Base-by-base conservation (phyloP, 2,329 filamentous ascomycete species). In the Monosporascus sp. region DNA sequence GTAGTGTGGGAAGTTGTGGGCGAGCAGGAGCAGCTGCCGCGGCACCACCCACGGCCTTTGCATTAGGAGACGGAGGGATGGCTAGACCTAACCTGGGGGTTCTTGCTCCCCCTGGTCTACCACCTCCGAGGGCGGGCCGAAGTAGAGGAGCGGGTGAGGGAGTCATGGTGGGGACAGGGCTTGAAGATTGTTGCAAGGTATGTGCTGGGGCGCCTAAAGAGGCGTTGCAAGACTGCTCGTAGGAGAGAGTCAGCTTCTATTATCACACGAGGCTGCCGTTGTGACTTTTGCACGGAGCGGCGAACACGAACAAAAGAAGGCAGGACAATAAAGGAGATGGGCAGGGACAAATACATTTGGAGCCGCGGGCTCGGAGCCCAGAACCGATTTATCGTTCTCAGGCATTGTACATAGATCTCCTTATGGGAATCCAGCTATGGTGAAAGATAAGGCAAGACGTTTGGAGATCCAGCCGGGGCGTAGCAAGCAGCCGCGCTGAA, bases 61-160 rank as follows among this genome's bases (percentile, higher is more conserved):
- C 87, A 73, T 85, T 93, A 48, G 91, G 90, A 37, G 91, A 96
- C 1, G 89, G 86, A 38, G 93, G 93, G 54, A 97, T 97, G 46
- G 92, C 90, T 53, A 97, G 83, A 45, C 91, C 93, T 54, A 97
- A 81, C 64, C 88, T 85, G 27, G 91, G 91, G 51, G 87, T 79
- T 59, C 88, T 81, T 55, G 80, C 76, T 55, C 83, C 85, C 59
- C 79, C 76, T 58, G 79, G 79, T 62, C 85, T 81, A 60, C 77
- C 78, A 59, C 90, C 89, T 40, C 88, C 88, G 53, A 95, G 86
- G 57, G 91, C 90, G 52, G 91, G 89, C 56, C 91, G 87, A 53
- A 96, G 86, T 54, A 95, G 83, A 56, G 90, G 90, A 51, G 87
- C 89, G 50, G 88, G 86, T 48, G 88, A 85, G 54, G 88, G 84